phyloP scores from a whole-genome alignment of 2,329 filamentous ascomycete genomes.

The Colletotrichum melonis region DNA sequence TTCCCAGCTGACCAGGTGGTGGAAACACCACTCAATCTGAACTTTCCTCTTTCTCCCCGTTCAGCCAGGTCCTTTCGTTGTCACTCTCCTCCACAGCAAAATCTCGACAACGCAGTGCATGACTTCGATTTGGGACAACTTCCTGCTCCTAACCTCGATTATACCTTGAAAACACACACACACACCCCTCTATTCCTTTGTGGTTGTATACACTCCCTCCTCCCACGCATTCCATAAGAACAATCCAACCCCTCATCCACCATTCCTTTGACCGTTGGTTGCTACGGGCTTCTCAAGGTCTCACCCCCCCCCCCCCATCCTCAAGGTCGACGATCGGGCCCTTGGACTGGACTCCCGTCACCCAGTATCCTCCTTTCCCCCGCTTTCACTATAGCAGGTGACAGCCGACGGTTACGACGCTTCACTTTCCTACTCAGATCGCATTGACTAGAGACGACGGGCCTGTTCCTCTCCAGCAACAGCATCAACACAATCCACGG shows the following conservation, averaged over 20 bases:
- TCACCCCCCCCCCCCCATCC: not conserved
- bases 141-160: not conserved
- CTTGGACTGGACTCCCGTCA: not conserved
- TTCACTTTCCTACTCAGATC: not conserved
- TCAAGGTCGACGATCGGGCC: not conserved
- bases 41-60: not conserved
- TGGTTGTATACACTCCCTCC: not conserved
- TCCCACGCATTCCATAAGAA: constrained; percentile 9
- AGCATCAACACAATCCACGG: not conserved
- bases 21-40: not conserved
- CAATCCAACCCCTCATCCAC: not conserved
- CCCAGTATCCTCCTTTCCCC: not conserved
- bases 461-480: not conserved
- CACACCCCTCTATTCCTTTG: not conserved
- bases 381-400: not conserved
- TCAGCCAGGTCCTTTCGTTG: not conserved
- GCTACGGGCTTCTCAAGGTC: constrained; percentile 5
- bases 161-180: not conserved
- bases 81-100: not conserved
- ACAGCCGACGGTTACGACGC: not conserved
- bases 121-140: not conserved
- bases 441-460: not conserved
- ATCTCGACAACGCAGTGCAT: not conserved
- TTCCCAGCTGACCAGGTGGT: constrained; percentile 3
- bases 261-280: constrained; percentile 9